Evolutionary conservation across 805 yeast species (phyloP).

Genomic region (Teunomyces kruisii): DNA sequence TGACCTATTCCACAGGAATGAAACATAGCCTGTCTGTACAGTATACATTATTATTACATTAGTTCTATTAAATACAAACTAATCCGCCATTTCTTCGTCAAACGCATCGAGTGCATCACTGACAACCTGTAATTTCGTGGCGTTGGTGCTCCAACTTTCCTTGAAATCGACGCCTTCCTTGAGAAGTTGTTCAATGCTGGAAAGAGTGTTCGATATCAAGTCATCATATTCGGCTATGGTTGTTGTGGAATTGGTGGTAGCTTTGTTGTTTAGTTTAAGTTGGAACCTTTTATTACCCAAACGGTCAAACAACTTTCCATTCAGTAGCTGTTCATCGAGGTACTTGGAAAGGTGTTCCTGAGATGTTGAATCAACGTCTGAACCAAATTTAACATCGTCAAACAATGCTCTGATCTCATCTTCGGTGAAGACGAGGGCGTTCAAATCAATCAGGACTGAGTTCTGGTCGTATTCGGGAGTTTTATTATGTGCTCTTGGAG

Average conservation of each 20-base stretch:
- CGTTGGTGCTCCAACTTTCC: conserved; percentile 36
- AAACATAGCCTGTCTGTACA: not conserved
- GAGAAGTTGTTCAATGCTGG: conserved; percentile 28
- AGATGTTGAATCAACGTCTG: not conserved
- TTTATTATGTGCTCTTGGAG: conserved; percentile 2
- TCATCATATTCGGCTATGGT: conserved; percentile 32
- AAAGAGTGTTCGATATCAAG: conserved; percentile 22
- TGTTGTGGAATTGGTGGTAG: not conserved
- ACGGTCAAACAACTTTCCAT: conserved; percentile 18
- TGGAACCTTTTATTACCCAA: conserved; percentile 19
- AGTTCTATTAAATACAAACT: not conserved
- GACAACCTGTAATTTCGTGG: conserved; percentile 29
- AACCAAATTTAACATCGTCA: conserved; percentile 15
- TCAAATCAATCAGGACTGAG: conserved; percentile 11
- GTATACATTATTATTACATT: conserved; percentile 2
- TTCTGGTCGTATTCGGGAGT: not conserved
- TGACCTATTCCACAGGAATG: not conserved
- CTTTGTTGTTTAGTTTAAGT: conserved; percentile 21
- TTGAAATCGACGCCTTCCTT: conserved; percentile 32
- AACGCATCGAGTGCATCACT: conserved; percentile 17
- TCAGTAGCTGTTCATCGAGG: conserved; percentile 21
- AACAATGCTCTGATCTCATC: conserved; percentile 21
- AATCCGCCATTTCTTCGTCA: conserved; percentile 1
- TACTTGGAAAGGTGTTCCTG: conserved; percentile 11
- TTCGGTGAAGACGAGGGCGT: conserved; percentile 16